phyloP scores from a whole-genome alignment of 2,329 filamentous ascomycete species.

The Diplodia corticola region DNA sequence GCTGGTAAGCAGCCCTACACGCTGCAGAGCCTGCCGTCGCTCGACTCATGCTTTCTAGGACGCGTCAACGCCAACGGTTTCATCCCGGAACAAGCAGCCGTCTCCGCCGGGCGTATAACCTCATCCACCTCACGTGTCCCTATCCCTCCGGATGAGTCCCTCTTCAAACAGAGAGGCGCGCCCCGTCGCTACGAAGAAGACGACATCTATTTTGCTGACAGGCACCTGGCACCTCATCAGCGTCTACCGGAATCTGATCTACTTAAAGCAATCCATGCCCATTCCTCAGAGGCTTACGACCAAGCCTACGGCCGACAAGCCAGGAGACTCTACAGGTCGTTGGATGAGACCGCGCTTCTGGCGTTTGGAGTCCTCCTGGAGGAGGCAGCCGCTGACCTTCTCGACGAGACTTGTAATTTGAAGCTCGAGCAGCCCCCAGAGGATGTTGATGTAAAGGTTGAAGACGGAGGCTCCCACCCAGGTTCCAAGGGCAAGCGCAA shows the following conservation, averaged over 20 bases:
- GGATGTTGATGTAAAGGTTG: neutral
- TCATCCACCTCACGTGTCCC: constrained; percentile 35
- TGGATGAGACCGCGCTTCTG: constrained; percentile 77
- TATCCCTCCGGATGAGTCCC: constrained; percentile 67
- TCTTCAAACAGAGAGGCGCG: constrained; percentile 66
- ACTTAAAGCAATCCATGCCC: constrained; percentile 67
- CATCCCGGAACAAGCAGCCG: constrained; percentile 38
- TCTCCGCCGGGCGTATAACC: constrained; percentile 32
- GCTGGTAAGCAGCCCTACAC: constrained; percentile 40
- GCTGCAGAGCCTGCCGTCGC: neutral
- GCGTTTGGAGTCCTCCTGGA: constrained; percentile 75
- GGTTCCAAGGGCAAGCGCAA: neutral
- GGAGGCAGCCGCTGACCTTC: constrained; percentile 61
- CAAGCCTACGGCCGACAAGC: constrained; percentile 26
- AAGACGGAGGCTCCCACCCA: neutral
- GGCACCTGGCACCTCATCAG: constrained; percentile 53
- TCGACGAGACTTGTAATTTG: constrained; percentile 67
- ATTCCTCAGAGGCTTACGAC: constrained; percentile 66
- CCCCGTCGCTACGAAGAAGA: constrained; percentile 68
- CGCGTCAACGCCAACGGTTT: constrained; percentile 48
- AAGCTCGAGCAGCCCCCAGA: constrained; percentile 65
- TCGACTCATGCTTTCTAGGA: constrained; percentile 46
- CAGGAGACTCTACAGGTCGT: constrained; percentile 55
- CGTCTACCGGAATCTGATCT: constrained; percentile 68
- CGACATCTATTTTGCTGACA: constrained; percentile 69